phyloP scores from a whole-genome alignment of 2,329 filamentous ascomycete genomes.

The Claviceps spartinae region DNA sequence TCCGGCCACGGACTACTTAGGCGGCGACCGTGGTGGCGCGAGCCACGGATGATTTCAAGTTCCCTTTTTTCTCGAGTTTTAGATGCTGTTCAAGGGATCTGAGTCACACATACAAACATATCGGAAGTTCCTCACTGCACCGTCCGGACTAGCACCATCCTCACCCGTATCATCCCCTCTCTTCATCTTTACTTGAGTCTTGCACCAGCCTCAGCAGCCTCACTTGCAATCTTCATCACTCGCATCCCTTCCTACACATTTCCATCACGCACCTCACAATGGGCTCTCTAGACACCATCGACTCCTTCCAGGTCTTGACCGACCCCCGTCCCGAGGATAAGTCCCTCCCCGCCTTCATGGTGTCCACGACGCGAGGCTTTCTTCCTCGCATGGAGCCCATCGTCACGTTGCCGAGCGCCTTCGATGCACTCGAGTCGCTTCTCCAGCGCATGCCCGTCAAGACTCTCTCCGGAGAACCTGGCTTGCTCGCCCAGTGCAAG shows the following conservation, averaged over 20 bases:
- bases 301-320: slow-evolving; percentile 45
- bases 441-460: slow-evolving; percentile 67
- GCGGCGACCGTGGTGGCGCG: slow-evolving; percentile 18
- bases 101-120: neutral
- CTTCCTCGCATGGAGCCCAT: slow-evolving; percentile 54
- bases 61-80: neutral
- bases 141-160: too few relatives aligned
- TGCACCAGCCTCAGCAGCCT: too few relatives aligned
- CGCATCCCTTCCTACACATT: neutral
- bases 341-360: slow-evolving; percentile 62
- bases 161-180: neutral
- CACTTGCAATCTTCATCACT: neutral
- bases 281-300: slow-evolving; percentile 24
- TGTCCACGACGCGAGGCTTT: slow-evolving; percentile 62
- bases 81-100: neutral
- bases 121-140: too few relatives aligned
- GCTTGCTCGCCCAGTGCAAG: slow-evolving; percentile 59
- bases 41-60: neutral
- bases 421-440: slow-evolving; percentile 57
- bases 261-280: slow-evolving; percentile 16
- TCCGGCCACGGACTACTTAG: slow-evolving; percentile 37
- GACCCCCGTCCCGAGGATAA: slow-evolving; percentile 49
- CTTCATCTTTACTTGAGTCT: neutral
- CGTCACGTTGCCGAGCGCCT: slow-evolving; percentile 54
- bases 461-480: slow-evolving; percentile 58